phyloP scores from a whole-genome alignment of 2,329 filamentous ascomycete species.

The Verticillium albo-atrum region DNA sequence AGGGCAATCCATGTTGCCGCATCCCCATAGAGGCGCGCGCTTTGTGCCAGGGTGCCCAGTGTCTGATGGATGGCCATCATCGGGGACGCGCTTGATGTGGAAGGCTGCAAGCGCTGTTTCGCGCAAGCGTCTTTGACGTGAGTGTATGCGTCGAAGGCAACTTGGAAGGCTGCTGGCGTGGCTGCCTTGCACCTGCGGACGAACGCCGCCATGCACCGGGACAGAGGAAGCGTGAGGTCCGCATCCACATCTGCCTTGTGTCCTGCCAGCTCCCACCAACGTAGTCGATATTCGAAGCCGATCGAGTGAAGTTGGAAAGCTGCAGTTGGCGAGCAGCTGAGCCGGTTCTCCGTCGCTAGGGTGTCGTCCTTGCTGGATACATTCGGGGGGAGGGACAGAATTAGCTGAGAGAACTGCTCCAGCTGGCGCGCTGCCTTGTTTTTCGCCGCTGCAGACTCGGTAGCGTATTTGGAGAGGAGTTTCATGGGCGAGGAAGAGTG shows the following conservation, averaged over 20 bases:
- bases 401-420: slow-evolving; percentile 58
- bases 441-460: slow-evolving; percentile 36
- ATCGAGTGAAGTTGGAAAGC: slow-evolving; percentile 61
- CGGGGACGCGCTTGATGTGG: slow-evolving; percentile 35
- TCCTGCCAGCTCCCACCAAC: slow-evolving; percentile 60
- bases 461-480: slow-evolving; percentile 46
- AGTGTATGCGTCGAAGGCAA: slow-evolving; percentile 29
- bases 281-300: slow-evolving; percentile 56
- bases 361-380: slow-evolving; percentile 60
- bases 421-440: slow-evolving; percentile 61
- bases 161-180: slow-evolving; percentile 30
- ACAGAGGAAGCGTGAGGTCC: slow-evolving; percentile 62
- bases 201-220: slow-evolving; percentile 59
- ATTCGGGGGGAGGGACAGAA: slow-evolving; percentile 64
- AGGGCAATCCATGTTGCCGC: slow-evolving; percentile 52
- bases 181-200: slow-evolving; percentile 41
- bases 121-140: slow-evolving; percentile 13
- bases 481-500: slow-evolving; percentile 52
- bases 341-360: slow-evolving; percentile 44
- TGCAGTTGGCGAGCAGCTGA: slow-evolving; percentile 51
- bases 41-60: slow-evolving; percentile 44
- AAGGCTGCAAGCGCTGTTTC: slow-evolving; percentile 25
- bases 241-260: slow-evolving; percentile 57
- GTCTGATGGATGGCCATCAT: slow-evolving; percentile 46
- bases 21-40: slow-evolving; percentile 40